Conservation (phyloP, 768 basidiomycete species). For the Cyathus striatus region DNA sequence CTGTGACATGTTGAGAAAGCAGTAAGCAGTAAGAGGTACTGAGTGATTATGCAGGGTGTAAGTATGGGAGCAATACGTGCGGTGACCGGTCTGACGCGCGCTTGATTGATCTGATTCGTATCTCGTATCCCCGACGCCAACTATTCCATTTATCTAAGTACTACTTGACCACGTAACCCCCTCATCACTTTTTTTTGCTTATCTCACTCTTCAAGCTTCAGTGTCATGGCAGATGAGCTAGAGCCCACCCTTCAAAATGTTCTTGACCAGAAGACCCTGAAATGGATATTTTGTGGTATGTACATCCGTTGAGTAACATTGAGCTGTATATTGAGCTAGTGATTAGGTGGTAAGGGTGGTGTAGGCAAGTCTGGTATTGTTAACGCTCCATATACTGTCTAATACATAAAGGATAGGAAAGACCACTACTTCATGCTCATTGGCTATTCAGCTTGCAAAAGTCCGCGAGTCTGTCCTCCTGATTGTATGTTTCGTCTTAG, state of each 20-base stretch:
- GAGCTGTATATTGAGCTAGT: constrained; percentile 8
- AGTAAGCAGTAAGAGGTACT: too few species aligned
- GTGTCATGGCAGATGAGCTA: constrained; percentile 62
- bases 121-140: too few species aligned
- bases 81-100: too few species aligned
- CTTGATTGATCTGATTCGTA: too few species aligned
- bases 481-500: constrained; percentile 57
- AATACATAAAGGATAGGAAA: constrained; percentile 57
- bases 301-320: constrained; percentile 10
- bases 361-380: constrained; percentile 60
- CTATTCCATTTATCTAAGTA: neutral
- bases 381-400: neutral
- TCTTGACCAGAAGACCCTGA: constrained; percentile 86
- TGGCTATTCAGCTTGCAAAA: constrained; percentile 93
- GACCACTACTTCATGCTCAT: constrained; percentile 95
- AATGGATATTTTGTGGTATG: constrained; percentile 99
- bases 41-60: too few species aligned
- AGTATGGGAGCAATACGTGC: too few species aligned
- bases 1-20: constrained; percentile 18
- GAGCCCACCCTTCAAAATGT: constrained; percentile 90
- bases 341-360: constrained; percentile 93
- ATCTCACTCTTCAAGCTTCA: constrained; percentile 6
- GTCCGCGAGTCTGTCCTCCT: constrained; percentile 93
- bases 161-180: neutral
- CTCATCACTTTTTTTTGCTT: neutral